Evolutionary conservation across 139 green algal species (phyloP).

Genomic region (Choricystis sp.): DNA sequence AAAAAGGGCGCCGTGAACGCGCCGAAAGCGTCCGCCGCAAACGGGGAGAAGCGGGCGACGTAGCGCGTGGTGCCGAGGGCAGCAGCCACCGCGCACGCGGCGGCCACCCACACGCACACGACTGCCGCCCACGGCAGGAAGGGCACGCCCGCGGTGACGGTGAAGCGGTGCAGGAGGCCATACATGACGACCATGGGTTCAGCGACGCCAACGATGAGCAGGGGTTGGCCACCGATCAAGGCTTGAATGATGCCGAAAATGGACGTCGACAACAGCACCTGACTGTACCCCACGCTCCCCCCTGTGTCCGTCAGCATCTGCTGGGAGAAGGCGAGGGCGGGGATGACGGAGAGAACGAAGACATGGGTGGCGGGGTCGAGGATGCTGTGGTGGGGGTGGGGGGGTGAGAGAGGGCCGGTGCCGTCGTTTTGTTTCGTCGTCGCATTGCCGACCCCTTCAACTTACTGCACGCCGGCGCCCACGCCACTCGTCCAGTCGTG

Average conservation of each 20-base stretch:
- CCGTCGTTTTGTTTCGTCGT: no score
- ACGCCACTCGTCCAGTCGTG: no score
- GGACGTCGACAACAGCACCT: slow-evolving; percentile 51
- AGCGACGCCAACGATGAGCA: slow-evolving; percentile 84
- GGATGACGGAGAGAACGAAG: slow-evolving; percentile 63
- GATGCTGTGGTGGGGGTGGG: slow-evolving; percentile 24
- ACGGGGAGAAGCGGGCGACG: slow-evolving; percentile 52
- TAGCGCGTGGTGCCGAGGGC: slow-evolving; percentile 25
- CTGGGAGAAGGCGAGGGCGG: slow-evolving; percentile 71
- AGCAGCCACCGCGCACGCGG: slow-evolving; percentile 43
- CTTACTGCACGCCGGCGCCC: no score
- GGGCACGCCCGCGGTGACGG: slow-evolving; percentile 6
- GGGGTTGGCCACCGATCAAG: slow-evolving; percentile 67
- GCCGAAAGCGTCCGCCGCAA: slow-evolving; percentile 75
- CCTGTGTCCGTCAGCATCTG: slow-evolving; percentile 34
- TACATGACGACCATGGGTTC: slow-evolving; percentile 79
- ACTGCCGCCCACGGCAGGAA: slow-evolving; percentile 59
- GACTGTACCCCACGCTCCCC: slow-evolving; percentile 9
- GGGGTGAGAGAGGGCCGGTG: no score
- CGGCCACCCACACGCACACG: slow-evolving; percentile 52
- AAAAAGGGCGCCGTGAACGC: slow-evolving; percentile 71
- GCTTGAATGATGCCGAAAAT: slow-evolving; percentile 48
- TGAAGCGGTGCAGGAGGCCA: slow-evolving; percentile 52
- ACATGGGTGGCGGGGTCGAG: slow-evolving; percentile 67
- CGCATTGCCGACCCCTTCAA: no score